Evolutionary conservation across 352 stramenopile genomes (phyloP).

Genomic region (Phytopythium oedochilum): DNA sequence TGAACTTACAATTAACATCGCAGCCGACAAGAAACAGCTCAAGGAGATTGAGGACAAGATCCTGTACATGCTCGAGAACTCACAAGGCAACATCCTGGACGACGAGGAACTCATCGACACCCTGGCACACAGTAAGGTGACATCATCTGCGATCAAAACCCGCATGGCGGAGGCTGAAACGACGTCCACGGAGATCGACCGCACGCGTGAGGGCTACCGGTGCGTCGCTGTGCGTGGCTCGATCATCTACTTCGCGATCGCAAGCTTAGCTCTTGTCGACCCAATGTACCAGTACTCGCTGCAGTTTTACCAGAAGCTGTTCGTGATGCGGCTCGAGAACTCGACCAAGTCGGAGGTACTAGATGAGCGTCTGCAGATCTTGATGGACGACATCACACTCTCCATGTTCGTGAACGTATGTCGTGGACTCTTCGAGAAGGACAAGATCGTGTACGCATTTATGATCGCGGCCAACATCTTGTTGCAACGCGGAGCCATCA

Average conservation of each 20-base stretch:
- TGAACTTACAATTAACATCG: constrained; percentile 90
- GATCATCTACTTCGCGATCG: constrained; percentile 94
- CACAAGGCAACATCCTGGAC: constrained; percentile 92
- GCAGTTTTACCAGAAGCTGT: constrained; percentile 93
- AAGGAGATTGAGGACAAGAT: constrained; percentile 96
- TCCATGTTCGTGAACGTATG: constrained; percentile 95
- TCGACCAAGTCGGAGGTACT: constrained; percentile 81
- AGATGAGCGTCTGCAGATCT: constrained; percentile 77
- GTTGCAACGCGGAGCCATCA: constrained; percentile 69
- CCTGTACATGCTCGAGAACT: constrained; percentile 91
- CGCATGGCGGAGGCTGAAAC: constrained; percentile 88
- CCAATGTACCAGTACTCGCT: constrained; percentile 95
- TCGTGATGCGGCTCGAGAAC: constrained; percentile 84
- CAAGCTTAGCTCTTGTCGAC: constrained; percentile 88
- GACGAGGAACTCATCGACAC: constrained; percentile 93
- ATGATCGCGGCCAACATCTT: constrained; percentile 90
- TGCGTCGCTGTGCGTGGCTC: constrained; percentile 87
- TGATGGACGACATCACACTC: constrained; percentile 90
- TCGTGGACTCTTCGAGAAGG: constrained; percentile 92
- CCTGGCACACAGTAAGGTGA: constrained; percentile 88
- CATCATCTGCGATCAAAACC: constrained; percentile 86
- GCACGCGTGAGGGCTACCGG: constrained; percentile 89
- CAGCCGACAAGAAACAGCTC: constrained; percentile 89
- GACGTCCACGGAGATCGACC: constrained; percentile 89
- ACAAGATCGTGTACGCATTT: constrained; percentile 95